A percentile compares a stretch with the other conserved stretches of the same genome.
These are phyloP conservation scores for Bolboschoenus planiculmis DNA, from an alignment of 176 grass and related monocot genomes.

Conservation along the genomic window DNA sequence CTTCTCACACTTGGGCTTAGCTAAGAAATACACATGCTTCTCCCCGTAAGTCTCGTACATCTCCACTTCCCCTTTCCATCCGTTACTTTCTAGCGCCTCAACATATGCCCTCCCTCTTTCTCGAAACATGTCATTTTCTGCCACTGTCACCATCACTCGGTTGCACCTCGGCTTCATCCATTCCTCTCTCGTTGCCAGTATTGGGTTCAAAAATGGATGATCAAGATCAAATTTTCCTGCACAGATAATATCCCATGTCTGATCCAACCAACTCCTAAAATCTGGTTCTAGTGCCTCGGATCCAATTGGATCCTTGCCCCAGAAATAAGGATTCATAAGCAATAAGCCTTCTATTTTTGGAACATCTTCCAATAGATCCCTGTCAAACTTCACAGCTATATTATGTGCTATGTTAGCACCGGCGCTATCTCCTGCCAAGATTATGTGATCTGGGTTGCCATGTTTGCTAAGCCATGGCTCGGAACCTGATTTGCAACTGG, in stretches of 20 bases:
- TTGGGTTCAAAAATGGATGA: slow-evolving; percentile 67
- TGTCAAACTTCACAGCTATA: slow-evolving; percentile 36
- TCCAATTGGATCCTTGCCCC: slow-evolving; percentile 41
- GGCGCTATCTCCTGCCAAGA: slow-evolving; percentile 74
- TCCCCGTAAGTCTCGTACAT: slow-evolving; percentile 51
- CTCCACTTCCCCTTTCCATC: slow-evolving; percentile 52
- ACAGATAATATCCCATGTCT: slow-evolving; percentile 61
- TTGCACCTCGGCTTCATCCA: slow-evolving; percentile 38
- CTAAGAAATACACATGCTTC: slow-evolving; percentile 50
- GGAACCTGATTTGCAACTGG: neutral
- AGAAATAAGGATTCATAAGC: slow-evolving; percentile 75
- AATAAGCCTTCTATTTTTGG: slow-evolving; percentile 38
- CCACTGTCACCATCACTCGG: slow-evolving; percentile 62
- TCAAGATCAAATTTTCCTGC: slow-evolving; percentile 40
- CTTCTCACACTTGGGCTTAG: slow-evolving; percentile 38
- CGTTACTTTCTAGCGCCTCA: slow-evolving; percentile 42
- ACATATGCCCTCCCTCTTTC: slow-evolving; percentile 60
- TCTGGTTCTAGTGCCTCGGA: slow-evolving; percentile 32
- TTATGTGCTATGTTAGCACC: slow-evolving; percentile 92
- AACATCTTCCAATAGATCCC: slow-evolving; percentile 13
- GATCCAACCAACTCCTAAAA: slow-evolving; percentile 42
- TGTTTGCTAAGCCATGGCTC: slow-evolving; percentile 46
- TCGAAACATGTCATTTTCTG: slow-evolving; percentile 53
- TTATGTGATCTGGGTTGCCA: slow-evolving; percentile 39
- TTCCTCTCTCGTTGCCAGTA: slow-evolving; percentile 17